Conservation (phyloP, 2,329 filamentous ascomycete genomes). For the Lasiodiplodia theobromae region DNA sequence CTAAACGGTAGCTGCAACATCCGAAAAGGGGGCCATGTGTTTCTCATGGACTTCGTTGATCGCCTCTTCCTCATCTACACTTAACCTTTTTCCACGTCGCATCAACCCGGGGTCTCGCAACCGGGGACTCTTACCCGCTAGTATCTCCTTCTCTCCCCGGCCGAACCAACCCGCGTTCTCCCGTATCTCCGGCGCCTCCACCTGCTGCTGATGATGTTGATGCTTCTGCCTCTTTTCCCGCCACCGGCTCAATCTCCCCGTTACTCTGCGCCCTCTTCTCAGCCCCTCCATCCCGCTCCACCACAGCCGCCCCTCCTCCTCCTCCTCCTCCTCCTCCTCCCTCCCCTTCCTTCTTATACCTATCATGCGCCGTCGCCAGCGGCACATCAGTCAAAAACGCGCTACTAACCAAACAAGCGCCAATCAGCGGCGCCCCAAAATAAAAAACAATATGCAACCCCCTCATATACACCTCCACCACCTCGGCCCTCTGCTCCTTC, state of each 20-base stretch:
- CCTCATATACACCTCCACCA: conserved; percentile 5
- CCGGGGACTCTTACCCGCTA: background rate
- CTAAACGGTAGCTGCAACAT: background rate
- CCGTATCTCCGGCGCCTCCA: background rate
- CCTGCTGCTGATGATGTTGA: background rate
- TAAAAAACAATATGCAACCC: conserved; percentile 18
- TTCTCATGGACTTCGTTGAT: background rate
- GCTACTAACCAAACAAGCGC: conserved; percentile 16
- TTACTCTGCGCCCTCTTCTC: background rate
- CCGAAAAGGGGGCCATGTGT: background rate
- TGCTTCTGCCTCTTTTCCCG: background rate
- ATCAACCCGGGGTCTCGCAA: background rate
- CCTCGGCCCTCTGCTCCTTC: background rate
- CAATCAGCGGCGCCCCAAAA: conserved; percentile 12
- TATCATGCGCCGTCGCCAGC: conserved; percentile 21
- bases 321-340: no score
- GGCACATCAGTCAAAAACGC: conserved; percentile 12
- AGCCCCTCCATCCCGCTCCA: background rate
- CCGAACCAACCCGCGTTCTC: background rate
- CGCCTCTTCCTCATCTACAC: no score
- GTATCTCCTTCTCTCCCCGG: background rate
- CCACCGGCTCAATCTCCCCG: background rate
- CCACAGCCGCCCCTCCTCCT: background rate
- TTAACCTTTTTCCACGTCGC: background rate
- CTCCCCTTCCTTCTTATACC: conserved; percentile 7